Conservation (phyloP, 257 asterid species). For the Ballota nigra region DNA sequence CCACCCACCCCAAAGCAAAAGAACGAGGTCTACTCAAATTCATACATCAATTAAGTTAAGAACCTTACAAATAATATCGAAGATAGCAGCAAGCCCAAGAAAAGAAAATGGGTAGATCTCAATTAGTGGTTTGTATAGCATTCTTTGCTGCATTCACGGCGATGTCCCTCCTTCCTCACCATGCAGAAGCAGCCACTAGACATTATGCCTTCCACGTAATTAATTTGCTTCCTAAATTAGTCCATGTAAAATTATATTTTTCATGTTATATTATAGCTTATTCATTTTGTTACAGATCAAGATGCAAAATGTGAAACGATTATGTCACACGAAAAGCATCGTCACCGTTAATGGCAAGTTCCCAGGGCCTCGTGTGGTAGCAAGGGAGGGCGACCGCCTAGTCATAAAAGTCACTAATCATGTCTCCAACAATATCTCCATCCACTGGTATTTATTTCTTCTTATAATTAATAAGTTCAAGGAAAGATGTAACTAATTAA, state of each 20-base stretch:
- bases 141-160: constrained; percentile 13
- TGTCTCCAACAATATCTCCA: constrained; percentile 46
- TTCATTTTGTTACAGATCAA: constrained; percentile 24
- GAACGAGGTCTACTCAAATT: neutral
- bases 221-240: neutral
- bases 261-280: no score
- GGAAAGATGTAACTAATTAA: no score
- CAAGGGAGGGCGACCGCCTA: constrained; percentile 61
- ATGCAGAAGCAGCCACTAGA: neutral
- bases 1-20: neutral
- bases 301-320: constrained; percentile 48
- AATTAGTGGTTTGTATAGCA: constrained; percentile 13
- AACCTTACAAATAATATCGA: neutral
- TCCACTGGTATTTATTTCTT: constrained; percentile 51
- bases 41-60: no score
- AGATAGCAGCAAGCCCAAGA: no score
- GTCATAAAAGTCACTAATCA: constrained; percentile 47
- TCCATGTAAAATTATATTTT: no score
- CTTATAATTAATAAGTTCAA: no score
- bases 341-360: constrained; percentile 60
- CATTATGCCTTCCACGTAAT: constrained; percentile 2
- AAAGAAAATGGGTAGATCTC: constrained; percentile 30
- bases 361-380: constrained; percentile 59
- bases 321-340: constrained; percentile 53
- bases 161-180: neutral